Conservation (phyloP, 192 early-diverging fungal species). For the Gigaspora rosea region DNA sequence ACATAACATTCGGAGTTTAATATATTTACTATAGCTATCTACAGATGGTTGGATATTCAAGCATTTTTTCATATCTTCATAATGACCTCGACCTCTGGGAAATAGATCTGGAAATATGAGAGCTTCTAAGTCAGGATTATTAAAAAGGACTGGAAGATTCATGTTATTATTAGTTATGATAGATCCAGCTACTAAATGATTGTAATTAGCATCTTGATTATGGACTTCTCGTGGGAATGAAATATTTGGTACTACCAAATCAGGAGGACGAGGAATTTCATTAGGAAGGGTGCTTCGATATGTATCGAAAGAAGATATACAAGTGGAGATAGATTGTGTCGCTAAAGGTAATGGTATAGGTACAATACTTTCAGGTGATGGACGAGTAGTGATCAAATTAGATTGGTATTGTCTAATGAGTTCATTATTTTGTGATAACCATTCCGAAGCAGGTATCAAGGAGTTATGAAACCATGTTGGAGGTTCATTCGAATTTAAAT, state of each 20-base stretch:
- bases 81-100: background rate
- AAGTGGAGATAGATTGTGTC: background rate
- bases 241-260: constrained; percentile 1
- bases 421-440: background rate
- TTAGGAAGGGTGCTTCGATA: background rate
- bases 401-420: background rate
- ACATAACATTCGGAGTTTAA: constrained; percentile 10
- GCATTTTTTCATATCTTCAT: background rate
- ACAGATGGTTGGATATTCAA: too few species aligned
- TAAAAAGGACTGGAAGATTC: constrained; percentile 1
- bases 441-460: background rate
- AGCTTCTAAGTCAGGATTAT: background rate
- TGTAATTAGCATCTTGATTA: constrained; percentile 18
- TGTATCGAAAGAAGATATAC: background rate
- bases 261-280: background rate
- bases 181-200: background rate
- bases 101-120: constrained; percentile 8
- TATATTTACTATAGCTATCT: constrained; percentile 19
- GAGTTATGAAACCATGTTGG: background rate
- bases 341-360: background rate
- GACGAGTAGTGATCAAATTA: background rate
- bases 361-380: background rate
- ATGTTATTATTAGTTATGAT: background rate
- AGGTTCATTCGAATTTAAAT: background rate
- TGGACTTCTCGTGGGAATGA: background rate